Percentiles rank a stretch among this genome's conserved stretches.
phyloP scores from a whole-genome alignment of 352 stramenopile species.

The Saprolegnia diclina region DNA sequence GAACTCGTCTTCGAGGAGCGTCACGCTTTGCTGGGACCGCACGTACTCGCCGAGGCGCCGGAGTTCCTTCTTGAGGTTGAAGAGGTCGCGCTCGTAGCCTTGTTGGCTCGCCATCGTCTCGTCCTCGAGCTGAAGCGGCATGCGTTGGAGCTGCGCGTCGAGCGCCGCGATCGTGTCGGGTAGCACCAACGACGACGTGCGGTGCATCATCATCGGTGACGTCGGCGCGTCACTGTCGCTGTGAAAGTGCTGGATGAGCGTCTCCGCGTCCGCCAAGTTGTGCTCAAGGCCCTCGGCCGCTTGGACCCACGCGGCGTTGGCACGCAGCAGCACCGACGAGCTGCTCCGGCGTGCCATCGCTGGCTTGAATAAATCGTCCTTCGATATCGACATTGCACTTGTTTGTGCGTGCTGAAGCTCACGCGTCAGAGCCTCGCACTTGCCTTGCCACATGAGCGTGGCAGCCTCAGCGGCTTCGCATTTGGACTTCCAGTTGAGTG shows the following conservation, averaged over 20 bases:
- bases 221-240: neutral
- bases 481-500: conserved; percentile 17
- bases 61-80: conserved; percentile 23
- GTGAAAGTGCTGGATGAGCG: neutral
- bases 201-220: neutral
- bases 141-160: neutral
- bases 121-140: conserved; percentile 4
- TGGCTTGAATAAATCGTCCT: neutral
- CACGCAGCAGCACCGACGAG: conserved; percentile 7
- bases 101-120: conserved; percentile 13
- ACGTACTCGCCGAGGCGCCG: conserved; percentile 7
- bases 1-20: conserved; percentile 12
- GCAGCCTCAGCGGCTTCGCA: neutral
- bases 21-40: neutral
- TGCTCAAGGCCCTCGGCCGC: conserved; percentile 2
- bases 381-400: neutral
- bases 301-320: neutral
- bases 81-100: conserved; percentile 10
- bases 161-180: neutral
- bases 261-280: conserved; percentile 15
- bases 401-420: neutral
- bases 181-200: neutral
- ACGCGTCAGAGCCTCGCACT: too few species aligned
- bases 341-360: neutral
- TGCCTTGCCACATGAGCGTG: neutral